Base-by-base conservation (phyloP, 2,329 filamentous ascomycete species). In the Mariannaea sp. region DNA sequence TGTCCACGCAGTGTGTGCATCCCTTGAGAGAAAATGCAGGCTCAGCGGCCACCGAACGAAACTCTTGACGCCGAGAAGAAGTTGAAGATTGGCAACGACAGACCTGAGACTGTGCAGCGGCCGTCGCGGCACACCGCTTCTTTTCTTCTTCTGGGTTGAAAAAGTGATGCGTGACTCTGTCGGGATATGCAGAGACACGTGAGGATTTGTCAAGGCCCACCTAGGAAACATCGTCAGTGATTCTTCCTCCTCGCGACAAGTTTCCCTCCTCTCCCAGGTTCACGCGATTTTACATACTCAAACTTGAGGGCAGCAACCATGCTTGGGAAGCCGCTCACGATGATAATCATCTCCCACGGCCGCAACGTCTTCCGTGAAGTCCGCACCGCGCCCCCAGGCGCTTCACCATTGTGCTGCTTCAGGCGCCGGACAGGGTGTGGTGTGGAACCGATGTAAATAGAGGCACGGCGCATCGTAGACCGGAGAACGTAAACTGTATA, bases 401-500 rank as follows among this genome's bases (percentile, higher is more conserved):
- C 80, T 43, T 85, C 76, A 46, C 94, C 94, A 80, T 99, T 99
- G 74, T 99, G 94, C 71, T 97, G 94, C 57, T 85, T 86, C 19
- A 97, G 79, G 12, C 94, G 88, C 54, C 93, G 83, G 1, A 86
- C 85, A 35, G 94, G 93, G 67, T 97, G 86, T 0, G 92, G 92
- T 1, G 94, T 97, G 36, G 90, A 96, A 47, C 94, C 94, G 49
- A 97, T 88, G 72, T 99, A 99, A 22, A 93, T 80, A 2, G 82
- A 84, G 22, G 82, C 80, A 67, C 85, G 85, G 39, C 84, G 81
- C 8, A 92, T 80, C 1, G 87, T 92, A 0, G 93, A 97, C 16
- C 92, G 88, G 29, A 97, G 82, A 13, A 97, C 82, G 70, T 99
- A 97, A 69, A 94, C 95, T 62, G 90, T 91, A 69, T 97, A 97